Percentiles rank a stretch among this genome's conserved stretches.
Evolutionary conservation across 305 asterid species (phyloP).

Genomic region (Rubia peregrina): DNA sequence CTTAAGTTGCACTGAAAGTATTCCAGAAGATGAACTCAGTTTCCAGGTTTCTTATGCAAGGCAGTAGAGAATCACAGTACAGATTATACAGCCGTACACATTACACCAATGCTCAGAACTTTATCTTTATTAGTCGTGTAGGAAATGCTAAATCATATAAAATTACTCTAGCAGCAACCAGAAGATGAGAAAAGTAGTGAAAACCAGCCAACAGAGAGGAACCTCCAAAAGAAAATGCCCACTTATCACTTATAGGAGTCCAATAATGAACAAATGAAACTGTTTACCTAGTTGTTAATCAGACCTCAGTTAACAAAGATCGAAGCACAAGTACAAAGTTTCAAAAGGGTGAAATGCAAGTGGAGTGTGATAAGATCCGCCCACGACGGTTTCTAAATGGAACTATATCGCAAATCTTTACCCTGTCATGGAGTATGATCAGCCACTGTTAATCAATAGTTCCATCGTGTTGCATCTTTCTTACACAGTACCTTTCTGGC

Average conservation of each 20-base stretch:
- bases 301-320: background rate
- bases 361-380: background rate
- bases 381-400: background rate
- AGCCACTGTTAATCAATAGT: background rate
- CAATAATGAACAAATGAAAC: background rate
- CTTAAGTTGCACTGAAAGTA: background rate
- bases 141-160: background rate
- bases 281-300: background rate
- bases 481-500: background rate
- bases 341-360: background rate
- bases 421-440: background rate
- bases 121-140: background rate
- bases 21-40: slow-evolving; percentile 2
- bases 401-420: background rate
- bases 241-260: background rate
- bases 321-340: background rate
- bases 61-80: background rate
- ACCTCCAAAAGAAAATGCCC: background rate
- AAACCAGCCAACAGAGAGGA: background rate
- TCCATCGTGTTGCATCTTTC: too few relatives aligned
- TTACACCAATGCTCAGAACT: background rate
- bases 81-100: background rate
- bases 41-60: background rate
- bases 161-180: background rate
- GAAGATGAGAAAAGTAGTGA: slow-evolving; percentile 9